Conservation (phyloP, 75 land plant species). For the Picea glauca region DNA sequence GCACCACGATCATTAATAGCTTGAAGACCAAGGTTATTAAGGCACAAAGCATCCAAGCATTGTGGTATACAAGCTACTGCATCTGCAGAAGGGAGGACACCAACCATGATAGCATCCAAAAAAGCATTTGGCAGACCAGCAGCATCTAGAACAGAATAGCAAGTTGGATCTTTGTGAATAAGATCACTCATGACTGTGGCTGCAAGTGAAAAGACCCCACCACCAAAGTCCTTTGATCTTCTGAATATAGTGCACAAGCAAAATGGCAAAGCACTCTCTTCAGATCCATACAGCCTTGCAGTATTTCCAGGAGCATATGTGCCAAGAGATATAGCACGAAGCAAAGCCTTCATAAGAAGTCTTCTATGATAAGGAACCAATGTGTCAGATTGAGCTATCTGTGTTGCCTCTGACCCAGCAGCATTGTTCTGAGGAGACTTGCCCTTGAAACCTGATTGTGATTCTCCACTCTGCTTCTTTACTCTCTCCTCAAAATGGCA, state of each 20-base stretch:
- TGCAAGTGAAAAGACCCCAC: slow-evolving; percentile 92
- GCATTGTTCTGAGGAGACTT: slow-evolving; percentile 22
- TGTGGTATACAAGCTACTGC: slow-evolving; percentile 88
- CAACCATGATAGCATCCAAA: slow-evolving; percentile 78
- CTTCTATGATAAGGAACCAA: slow-evolving; percentile 66
- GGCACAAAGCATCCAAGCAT: slow-evolving; percentile 89
- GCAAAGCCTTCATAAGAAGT: slow-evolving; percentile 74
- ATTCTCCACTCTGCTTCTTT: slow-evolving; percentile 26
- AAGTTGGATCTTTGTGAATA: slow-evolving; percentile 97
- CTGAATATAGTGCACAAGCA: slow-evolving; percentile 77
- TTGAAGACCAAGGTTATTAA: slow-evolving; percentile 81
- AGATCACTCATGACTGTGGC: slow-evolving; percentile 97
- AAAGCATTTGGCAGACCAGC: slow-evolving; percentile 89
- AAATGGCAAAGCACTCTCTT: slow-evolving; percentile 76
- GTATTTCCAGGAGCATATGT: slow-evolving; percentile 90
- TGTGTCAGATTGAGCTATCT: slow-evolving; percentile 52
- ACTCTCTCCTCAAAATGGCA: slow-evolving; percentile 46
- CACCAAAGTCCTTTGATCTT: slow-evolving; percentile 92
- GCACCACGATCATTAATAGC: slow-evolving; percentile 84
- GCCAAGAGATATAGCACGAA: slow-evolving; percentile 82
- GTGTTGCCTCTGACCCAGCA: slow-evolving; percentile 18
- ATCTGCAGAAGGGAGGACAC: slow-evolving; percentile 82
- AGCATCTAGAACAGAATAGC: slow-evolving; percentile 75
- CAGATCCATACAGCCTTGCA: slow-evolving; percentile 64
- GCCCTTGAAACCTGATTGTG: slow-evolving; percentile 20